Evolutionary conservation across 148 eudicot species (phyloP).

Genomic region (Simmondsia chinensis): DNA sequence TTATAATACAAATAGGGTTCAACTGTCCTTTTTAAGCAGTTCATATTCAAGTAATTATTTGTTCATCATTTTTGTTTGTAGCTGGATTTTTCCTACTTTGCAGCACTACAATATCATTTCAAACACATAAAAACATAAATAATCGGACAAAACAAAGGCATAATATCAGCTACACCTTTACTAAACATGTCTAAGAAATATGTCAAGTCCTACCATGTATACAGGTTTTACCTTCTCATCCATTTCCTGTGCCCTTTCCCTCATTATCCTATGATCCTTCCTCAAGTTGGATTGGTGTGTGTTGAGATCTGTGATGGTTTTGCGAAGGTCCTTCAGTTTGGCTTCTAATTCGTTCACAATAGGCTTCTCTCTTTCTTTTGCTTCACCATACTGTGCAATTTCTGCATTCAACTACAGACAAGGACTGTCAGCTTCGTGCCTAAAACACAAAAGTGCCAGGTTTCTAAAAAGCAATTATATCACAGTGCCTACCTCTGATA

Average conservation of each 20-base stretch:
- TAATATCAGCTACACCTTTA: too few species aligned
- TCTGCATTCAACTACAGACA: constrained; percentile 51
- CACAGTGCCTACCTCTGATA: constrained; percentile 29
- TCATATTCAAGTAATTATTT: too few species aligned
- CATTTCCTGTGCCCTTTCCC: constrained; percentile 66
- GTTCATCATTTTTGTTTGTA: too few species aligned
- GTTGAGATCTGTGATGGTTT: constrained; percentile 54
- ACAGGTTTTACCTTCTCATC: constrained; percentile 49
- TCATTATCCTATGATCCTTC: constrained; percentile 40
- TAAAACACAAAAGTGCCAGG: not conserved
- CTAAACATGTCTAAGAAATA: constrained; percentile 2
- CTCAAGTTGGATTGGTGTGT: constrained; percentile 57
- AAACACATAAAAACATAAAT: too few species aligned
- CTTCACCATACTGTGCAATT: constrained; percentile 41
- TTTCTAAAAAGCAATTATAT: not conserved
- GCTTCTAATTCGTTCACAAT: constrained; percentile 56
- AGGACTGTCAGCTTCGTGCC: not conserved
- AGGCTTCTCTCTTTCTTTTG: constrained; percentile 64
- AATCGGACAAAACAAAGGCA: too few species aligned
- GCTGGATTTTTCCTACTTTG: too few species aligned
- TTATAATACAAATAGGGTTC: too few species aligned
- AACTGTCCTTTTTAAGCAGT: too few species aligned
- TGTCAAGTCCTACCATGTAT: not conserved
- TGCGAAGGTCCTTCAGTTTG: constrained; percentile 59
- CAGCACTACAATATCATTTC: too few species aligned